A percentile compares a stretch with the other conserved stretches of the same genome.
phyloP scores from a whole-genome alignment of 495 filamentous ascomycete species.

The Aspergillus nidulans region DNA sequence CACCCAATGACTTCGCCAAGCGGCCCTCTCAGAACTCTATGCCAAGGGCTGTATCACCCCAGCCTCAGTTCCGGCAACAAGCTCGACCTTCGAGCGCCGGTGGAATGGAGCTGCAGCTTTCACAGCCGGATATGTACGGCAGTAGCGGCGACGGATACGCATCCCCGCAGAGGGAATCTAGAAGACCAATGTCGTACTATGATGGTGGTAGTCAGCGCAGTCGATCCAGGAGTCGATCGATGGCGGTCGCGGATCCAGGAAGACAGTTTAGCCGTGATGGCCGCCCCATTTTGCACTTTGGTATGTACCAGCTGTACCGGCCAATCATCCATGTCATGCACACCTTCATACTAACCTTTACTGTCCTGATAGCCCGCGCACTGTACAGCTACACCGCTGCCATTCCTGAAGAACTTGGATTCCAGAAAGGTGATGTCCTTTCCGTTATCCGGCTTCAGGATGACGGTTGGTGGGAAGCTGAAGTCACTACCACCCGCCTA shows the following conservation, averaged over 20 bases:
- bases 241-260: conserved; percentile 54
- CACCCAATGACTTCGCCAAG: background rate
- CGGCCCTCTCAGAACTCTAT: background rate
- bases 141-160: conserved; percentile 48
- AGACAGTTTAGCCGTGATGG: conserved; percentile 82
- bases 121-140: conserved; percentile 48
- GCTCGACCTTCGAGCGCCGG: conserved; percentile 61
- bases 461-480: conserved; percentile 99
- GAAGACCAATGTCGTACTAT: conserved; percentile 58
- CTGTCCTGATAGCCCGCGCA: conserved; percentile 64
- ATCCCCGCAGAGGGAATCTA: conserved; percentile 37
- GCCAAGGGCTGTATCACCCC: background rate
- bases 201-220: conserved; percentile 42
- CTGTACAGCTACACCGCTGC: conserved; percentile 91
- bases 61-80: conserved; percentile 45
- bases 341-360: conserved; percentile 9
- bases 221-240: conserved; percentile 73
- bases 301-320: conserved; percentile 57
- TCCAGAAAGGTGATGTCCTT: conserved; percentile 86
- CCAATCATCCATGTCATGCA: background rate
- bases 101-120: conserved; percentile 80
- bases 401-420: conserved; percentile 92
- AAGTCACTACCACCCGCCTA: conserved; percentile 72
- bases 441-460: conserved; percentile 90
- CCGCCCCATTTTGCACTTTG: conserved; percentile 82